A percentile compares a stretch with the other conserved stretches of the same genome.
These are phyloP conservation scores for Chrysoporthe deuterocubensis DNA, from an alignment of 2,329 filamentous ascomycete species.

Conservation along the genomic window DNA sequence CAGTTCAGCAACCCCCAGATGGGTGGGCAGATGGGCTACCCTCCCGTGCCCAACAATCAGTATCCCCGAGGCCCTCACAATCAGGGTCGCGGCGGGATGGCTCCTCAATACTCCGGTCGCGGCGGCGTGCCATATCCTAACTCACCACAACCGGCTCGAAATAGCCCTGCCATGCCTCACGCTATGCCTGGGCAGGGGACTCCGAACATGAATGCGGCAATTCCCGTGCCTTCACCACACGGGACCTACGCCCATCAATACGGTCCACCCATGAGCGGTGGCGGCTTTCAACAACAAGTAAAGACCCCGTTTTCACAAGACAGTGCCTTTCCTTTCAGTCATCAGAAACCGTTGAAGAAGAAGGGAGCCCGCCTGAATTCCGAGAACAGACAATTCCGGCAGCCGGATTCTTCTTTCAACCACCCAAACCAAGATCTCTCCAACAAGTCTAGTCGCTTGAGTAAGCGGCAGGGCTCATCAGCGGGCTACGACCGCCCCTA, in stretches of 20 bases:
- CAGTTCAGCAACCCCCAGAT: slow-evolving; percentile 46
- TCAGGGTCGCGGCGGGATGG: slow-evolving; percentile 52
- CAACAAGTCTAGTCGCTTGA: slow-evolving; percentile 47
- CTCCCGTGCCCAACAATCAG: slow-evolving; percentile 39
- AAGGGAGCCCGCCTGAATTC: slow-evolving; percentile 50
- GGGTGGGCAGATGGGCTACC: slow-evolving; percentile 52
- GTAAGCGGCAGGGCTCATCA: slow-evolving; percentile 48
- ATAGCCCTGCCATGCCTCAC: slow-evolving; percentile 68
- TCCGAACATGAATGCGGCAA: slow-evolving; percentile 68
- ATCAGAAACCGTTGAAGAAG: slow-evolving; percentile 45
- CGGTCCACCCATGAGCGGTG: slow-evolving; percentile 58
- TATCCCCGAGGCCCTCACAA: slow-evolving; percentile 41
- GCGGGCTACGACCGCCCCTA: slow-evolving; percentile 30
- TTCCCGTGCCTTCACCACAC: slow-evolving; percentile 67
- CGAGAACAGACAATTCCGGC: slow-evolving; percentile 47
- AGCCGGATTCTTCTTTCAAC: slow-evolving; percentile 44
- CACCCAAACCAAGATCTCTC: slow-evolving; percentile 39
- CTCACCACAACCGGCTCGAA: slow-evolving; percentile 67
- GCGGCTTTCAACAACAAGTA: slow-evolving; percentile 65
- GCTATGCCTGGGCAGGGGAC: slow-evolving; percentile 65
- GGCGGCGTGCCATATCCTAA: slow-evolving; percentile 60
- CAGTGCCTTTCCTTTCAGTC: slow-evolving; percentile 39
- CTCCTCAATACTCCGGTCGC: slow-evolving; percentile 46
- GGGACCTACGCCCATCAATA: slow-evolving; percentile 58
- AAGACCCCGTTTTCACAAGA: slow-evolving; percentile 48